A percentile compares a stretch with the other conserved stretches of the same genome.
Conservation (phyloP, 495 filamentous ascomycete species). For the Penicillium turbatum region DNA sequence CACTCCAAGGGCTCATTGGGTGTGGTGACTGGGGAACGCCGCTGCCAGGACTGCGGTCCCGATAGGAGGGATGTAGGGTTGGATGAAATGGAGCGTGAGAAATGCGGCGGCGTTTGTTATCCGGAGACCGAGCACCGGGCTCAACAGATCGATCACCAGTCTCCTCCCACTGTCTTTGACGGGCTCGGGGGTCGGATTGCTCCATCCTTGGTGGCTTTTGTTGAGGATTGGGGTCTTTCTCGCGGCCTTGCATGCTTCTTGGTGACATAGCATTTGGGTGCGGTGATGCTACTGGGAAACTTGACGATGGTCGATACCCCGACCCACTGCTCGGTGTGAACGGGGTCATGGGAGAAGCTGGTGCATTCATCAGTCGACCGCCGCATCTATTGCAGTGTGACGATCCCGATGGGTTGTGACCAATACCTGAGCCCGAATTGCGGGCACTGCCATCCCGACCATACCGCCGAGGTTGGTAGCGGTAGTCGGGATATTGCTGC, state of each 20-base stretch:
- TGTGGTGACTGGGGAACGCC: conserved; percentile 2
- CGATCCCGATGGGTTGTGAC: conserved; percentile 37
- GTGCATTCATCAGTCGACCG: conserved; percentile 45
- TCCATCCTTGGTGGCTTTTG: conserved; percentile 26
- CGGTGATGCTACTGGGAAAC: conserved; percentile 14
- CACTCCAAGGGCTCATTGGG: conserved; percentile 30
- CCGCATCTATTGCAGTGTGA: conserved; percentile 43
- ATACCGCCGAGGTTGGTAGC: conserved; percentile 84
- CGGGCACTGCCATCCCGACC: conserved; percentile 49
- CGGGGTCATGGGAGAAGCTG: conserved; percentile 38
- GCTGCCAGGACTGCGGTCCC: conserved; percentile 33
- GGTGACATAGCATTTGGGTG: conserved; percentile 18
- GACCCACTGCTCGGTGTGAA: conserved; percentile 25
- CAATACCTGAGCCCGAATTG: conserved; percentile 30
- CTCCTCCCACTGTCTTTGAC: conserved; percentile 29
- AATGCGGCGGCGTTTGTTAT: conserved; percentile 55
- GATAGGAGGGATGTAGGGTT: conserved; percentile 17
- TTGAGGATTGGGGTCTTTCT: conserved; percentile 16
- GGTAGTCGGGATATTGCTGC: conserved; percentile 86
- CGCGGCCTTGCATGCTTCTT: conserved; percentile 22
- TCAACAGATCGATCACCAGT: conserved; percentile 1
- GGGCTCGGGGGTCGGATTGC: conserved; percentile 20
- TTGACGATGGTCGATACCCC: conserved; percentile 14
- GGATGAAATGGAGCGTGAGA: conserved; percentile 25
- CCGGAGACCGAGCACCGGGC: conserved; percentile 35